Evolutionary conservation across 768 basidiomycete genomes (phyloP), one percentile per base, ranked within the genome.

Genomic region (Gloeophyllum trabeum): DNA sequence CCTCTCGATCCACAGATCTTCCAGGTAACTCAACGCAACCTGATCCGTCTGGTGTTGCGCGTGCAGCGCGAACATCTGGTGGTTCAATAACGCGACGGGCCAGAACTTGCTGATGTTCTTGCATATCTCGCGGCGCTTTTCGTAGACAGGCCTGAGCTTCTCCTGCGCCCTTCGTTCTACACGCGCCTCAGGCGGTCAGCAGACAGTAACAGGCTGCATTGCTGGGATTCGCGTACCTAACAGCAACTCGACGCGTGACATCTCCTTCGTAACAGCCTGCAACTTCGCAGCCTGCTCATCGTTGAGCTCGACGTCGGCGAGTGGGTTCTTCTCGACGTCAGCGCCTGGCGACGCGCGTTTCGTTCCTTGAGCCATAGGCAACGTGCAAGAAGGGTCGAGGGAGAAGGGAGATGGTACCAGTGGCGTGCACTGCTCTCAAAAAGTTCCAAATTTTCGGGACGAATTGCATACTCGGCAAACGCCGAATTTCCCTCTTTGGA

Each of bases 311-410:
- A 82, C 76, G 37, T 71, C 70, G 45, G 73, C 63, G 23, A 86
- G 67, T 48, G 78, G 75, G 55, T 70, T 71, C 59, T 86, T 87
- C 57, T 76, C 76, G n/a, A 67, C 73, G 38, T 84, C 81, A 35
- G 79, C 74, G 7, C 84, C 86, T n/a, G 85, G 81, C 44, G 83
- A 81, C 34, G 72, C 77, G 61, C 87, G 81, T 69, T 90, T 86
- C 42, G 56, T 57, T 26, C 52, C 56, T 44, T 53, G 45, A n/a
- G n/a, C n/a, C n/a, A n/a, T n/a, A n/a, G n/a, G n/a, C n/a, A n/a
- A n/a, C n/a, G n/a, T n/a, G n/a, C n/a, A n/a, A n/a, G n/a, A n/a
- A n/a, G n/a, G n/a, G n/a, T n/a, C n/a, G n/a, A n/a, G n/a, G n/a
- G n/a, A n/a, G n/a, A n/a, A n/a, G n/a, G n/a, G n/a, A n/a, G n/a